A percentile compares a stretch with the other conserved stretches of the same genome.
Conservation (phyloP, 192 early-diverging fungal genomes). For the Coemansia guatemalensis region DNA sequence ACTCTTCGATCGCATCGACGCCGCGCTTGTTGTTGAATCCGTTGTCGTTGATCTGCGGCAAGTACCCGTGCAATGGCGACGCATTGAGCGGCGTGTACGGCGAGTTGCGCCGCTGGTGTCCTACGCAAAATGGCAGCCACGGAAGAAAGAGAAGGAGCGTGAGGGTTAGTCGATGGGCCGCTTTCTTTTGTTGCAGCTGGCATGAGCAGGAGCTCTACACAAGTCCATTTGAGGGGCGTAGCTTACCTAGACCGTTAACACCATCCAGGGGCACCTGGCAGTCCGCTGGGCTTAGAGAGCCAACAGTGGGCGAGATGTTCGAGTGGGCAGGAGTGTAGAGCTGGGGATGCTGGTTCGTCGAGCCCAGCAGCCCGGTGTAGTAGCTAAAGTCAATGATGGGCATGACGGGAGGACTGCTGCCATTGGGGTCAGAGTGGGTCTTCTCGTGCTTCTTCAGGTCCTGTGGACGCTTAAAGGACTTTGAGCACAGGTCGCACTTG, state of each 20-base stretch:
- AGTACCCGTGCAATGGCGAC: constrained; percentile 41
- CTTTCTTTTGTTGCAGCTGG: not conserved
- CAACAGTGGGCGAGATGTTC: constrained; percentile 34
- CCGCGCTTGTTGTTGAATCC: constrained; percentile 37
- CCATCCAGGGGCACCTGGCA: constrained; percentile 29
- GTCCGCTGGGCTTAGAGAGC: constrained; percentile 42
- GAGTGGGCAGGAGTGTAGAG: constrained; percentile 29
- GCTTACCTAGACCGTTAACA: constrained; percentile 13
- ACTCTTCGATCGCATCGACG: constrained; percentile 48
- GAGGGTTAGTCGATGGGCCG: not conserved
- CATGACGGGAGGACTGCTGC: constrained; percentile 22
- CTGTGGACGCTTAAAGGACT: constrained; percentile 92
- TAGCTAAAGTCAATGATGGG: constrained; percentile 34
- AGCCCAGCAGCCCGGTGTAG: constrained; percentile 18
- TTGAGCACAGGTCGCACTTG: constrained; percentile 76
- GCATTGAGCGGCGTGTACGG: constrained; percentile 34
- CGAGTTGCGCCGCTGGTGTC: constrained; percentile 31
- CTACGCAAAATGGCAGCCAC: constrained; percentile 7
- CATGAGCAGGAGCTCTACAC: too few species aligned
- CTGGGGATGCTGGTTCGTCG: constrained; percentile 1
- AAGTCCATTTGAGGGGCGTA: too few species aligned
- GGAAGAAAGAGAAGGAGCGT: not conserved
- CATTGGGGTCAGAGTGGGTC: constrained; percentile 61
- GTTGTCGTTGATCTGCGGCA: constrained; percentile 34
- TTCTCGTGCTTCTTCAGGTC: constrained; percentile 94